Percentiles rank a stretch among this genome's conserved stretches.
These are phyloP conservation scores for Myxozyma kluyveri DNA, from an alignment of 805 yeast genomes.

Conservation along the genomic window DNA sequence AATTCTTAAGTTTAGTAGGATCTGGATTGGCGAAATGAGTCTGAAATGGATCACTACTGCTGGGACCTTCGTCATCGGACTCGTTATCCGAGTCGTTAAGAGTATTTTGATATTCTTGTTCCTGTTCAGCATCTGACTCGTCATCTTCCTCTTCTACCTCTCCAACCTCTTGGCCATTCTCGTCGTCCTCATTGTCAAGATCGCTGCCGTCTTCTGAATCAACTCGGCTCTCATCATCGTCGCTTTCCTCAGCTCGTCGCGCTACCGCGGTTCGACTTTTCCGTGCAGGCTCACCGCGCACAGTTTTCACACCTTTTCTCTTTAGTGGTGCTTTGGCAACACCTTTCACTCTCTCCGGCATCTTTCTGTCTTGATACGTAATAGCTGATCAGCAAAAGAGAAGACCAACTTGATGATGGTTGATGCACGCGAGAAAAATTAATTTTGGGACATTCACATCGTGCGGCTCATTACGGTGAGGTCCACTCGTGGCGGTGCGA, in stretches of 20 bases:
- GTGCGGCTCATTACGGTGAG: too few species aligned
- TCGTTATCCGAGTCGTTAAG: constrained; percentile 29
- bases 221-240: constrained; percentile 16
- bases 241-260: constrained; percentile 33
- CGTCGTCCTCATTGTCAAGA: constrained; percentile 23
- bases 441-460: not conserved
- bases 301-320: not conserved
- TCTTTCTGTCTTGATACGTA: too few species aligned
- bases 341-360: constrained; percentile 1
- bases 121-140: constrained; percentile 35
- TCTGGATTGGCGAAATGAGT: constrained; percentile 54
- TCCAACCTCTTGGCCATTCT: not conserved
- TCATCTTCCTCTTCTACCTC: constrained; percentile 27
- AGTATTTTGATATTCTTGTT: constrained; percentile 35
- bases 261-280: not conserved
- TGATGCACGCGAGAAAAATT: too few species aligned
- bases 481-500: not conserved
- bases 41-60: constrained; percentile 66
- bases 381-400: not conserved
- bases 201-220: constrained; percentile 21
- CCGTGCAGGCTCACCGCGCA: not conserved
- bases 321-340: not conserved
- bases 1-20: constrained; percentile 1
- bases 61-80: constrained; percentile 43
- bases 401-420: too few species aligned